These are phyloP conservation scores for Quercus glauca DNA, from an alignment of 306 rosid genomes.

Conservation along the genomic window DNA sequence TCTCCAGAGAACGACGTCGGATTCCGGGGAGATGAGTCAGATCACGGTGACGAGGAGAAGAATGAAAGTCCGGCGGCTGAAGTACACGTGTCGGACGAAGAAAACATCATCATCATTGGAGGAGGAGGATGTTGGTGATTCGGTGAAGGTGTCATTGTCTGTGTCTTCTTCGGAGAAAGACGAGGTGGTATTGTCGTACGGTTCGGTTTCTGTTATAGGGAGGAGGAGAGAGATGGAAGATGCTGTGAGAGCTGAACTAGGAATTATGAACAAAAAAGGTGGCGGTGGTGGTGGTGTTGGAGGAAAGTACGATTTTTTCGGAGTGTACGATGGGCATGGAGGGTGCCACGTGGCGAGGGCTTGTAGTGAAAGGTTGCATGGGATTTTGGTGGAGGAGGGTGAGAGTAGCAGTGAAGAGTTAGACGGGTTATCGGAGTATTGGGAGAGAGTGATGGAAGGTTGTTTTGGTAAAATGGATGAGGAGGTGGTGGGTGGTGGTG, in stretches of 20 bases:
- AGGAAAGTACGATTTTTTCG: slow-evolving; percentile 55
- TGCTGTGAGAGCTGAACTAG: slow-evolving; percentile 64
- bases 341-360: slow-evolving; percentile 65
- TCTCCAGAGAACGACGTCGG: background rate
- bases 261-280: slow-evolving; percentile 27
- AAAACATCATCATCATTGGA: background rate
- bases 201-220: slow-evolving; percentile 65
- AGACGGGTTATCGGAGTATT: slow-evolving; percentile 27
- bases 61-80: slow-evolving; percentile 39
- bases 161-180: slow-evolving; percentile 2
- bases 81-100: slow-evolving; percentile 44
- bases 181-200: slow-evolving; percentile 27
- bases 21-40: slow-evolving; percentile 16
- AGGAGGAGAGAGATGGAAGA: slow-evolving; percentile 90
- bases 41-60: slow-evolving; percentile 21
- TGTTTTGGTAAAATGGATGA: slow-evolving; percentile 74
- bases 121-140: background rate
- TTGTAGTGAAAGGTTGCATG: slow-evolving; percentile 59
- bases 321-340: slow-evolving; percentile 87
- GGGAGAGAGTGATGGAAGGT: slow-evolving; percentile 75
- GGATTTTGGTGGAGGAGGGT: slow-evolving; percentile 58
- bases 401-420: background rate
- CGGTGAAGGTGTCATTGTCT: slow-evolving; percentile 39
- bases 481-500: slow-evolving; percentile 37
- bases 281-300: background rate